These are phyloP conservation scores for Arthrobotrys sphaeroides DNA, from an alignment of 2,329 filamentous ascomycete genomes.

Conservation along the genomic window DNA sequence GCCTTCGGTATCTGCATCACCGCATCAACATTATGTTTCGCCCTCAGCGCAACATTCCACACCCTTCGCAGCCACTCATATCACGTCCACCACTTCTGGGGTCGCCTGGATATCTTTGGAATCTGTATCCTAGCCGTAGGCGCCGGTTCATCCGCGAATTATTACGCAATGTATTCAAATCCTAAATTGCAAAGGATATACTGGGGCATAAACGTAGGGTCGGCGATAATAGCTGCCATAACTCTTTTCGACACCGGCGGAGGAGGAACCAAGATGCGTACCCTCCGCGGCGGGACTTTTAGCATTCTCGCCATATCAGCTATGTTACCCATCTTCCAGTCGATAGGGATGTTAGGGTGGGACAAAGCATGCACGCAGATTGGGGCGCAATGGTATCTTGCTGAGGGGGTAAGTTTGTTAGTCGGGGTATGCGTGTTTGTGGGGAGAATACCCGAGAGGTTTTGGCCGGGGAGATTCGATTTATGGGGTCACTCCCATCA, in stretches of 20 bases:
- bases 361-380: slow-evolving; percentile 50
- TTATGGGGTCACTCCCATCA: slow-evolving; percentile 8
- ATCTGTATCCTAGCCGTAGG: slow-evolving; percentile 55
- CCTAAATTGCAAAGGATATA: slow-evolving; percentile 54
- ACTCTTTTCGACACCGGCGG: slow-evolving; percentile 57
- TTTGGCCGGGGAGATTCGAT: slow-evolving; percentile 14
- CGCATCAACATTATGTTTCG: slow-evolving; percentile 32
- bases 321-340: slow-evolving; percentile 58
- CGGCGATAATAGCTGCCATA: slow-evolving; percentile 52
- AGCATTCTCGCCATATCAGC: slow-evolving; percentile 57
- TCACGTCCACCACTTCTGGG: slow-evolving; percentile 58
- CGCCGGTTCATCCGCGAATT: slow-evolving; percentile 50
- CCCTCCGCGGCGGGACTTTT: slow-evolving; percentile 57
- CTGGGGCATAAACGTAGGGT: slow-evolving; percentile 55
- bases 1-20: slow-evolving; percentile 30
- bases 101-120: slow-evolving; percentile 58
- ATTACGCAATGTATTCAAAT: slow-evolving; percentile 58
- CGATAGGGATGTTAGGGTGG: slow-evolving; percentile 57
- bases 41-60: slow-evolving; percentile 58
- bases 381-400: slow-evolving; percentile 56
- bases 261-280: slow-evolving; percentile 57
- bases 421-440: slow-evolving; percentile 55
- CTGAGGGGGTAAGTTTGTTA: slow-evolving; percentile 52
- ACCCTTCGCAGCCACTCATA: slow-evolving; percentile 59
- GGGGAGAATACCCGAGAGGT: slow-evolving; percentile 22